phyloP scores from a whole-genome alignment of 345 rosid species.

The Excoecaria agallocha region DNA sequence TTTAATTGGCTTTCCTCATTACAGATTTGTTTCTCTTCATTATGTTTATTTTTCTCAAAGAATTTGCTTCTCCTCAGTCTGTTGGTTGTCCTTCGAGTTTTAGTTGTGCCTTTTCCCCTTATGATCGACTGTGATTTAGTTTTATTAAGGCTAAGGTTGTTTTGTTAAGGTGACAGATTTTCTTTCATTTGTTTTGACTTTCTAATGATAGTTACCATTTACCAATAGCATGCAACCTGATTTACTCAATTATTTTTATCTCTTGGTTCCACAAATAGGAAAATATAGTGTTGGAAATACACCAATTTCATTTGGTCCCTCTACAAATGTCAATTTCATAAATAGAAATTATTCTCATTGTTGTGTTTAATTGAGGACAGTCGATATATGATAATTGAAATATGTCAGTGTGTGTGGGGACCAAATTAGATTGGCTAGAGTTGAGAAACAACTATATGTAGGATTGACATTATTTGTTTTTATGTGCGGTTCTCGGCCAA shows the following conservation, averaged over 20 bases:
- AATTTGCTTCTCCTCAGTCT: background rate
- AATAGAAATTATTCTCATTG: background rate
- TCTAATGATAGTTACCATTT: background rate
- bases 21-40: background rate
- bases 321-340: background rate
- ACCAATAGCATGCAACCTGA: background rate
- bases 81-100: background rate
- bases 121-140: background rate
- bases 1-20: background rate
- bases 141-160: slow-evolving; percentile 1
- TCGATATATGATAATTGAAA: background rate
- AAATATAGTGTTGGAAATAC: background rate
- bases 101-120: background rate
- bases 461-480: background rate
- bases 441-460: background rate
- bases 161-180: background rate
- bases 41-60: background rate
- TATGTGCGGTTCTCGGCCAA: background rate
- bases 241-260: background rate
- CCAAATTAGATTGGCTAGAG: background rate
- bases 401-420: background rate
- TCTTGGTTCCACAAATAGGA: background rate
- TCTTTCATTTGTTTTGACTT: background rate
- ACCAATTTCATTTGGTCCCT: background rate
- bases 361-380: too few species aligned